Percentiles rank a stretch among this genome's conserved stretches.
Evolutionary conservation across 1,284 basidiomycete genomes (phyloP).

Genomic region (Mixia osmundae): DNA sequence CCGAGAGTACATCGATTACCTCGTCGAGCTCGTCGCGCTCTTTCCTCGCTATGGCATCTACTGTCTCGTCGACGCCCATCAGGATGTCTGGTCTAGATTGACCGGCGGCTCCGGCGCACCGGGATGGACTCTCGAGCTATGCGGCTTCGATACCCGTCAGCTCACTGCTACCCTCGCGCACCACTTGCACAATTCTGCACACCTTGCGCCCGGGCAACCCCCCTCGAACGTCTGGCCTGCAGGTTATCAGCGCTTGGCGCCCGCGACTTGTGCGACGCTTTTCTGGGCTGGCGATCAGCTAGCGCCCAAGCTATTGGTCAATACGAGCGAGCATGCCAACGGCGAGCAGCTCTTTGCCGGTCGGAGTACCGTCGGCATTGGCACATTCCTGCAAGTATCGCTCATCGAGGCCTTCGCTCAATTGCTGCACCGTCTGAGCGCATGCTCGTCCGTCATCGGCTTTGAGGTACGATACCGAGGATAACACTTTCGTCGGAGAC

Average conservation of each 20-base stretch:
- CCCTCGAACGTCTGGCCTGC: constrained; percentile 14
- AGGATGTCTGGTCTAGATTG: constrained; percentile 73
- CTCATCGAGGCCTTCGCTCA: constrained; percentile 55
- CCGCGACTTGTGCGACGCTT: constrained; percentile 23
- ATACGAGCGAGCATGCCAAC: constrained; percentile 3
- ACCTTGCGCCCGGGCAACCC: constrained; percentile 32
- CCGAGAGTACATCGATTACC: constrained; percentile 54
- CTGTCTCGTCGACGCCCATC: constrained; percentile 41
- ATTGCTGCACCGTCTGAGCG: constrained; percentile 43
- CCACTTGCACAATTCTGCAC: constrained; percentile 35
- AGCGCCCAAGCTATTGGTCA: constrained; percentile 32
- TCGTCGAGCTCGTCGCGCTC: constrained; percentile 45
- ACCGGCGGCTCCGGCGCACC: constrained; percentile 41
- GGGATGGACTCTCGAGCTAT: constrained; percentile 52
- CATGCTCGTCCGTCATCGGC: constrained; percentile 56
- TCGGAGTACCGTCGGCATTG: constrained; percentile 28
- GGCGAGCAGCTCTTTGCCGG: constrained; percentile 4
- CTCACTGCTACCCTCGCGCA: constrained; percentile 60
- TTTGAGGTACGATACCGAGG: constrained; percentile 35
- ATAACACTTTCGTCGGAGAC: not conserved
- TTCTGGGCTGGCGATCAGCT: constrained; percentile 57
- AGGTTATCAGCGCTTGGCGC: constrained; percentile 65
- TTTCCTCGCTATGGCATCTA: constrained; percentile 56
- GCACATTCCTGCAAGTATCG: constrained; percentile 56
- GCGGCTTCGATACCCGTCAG: constrained; percentile 21